A percentile compares a stretch with the other conserved stretches of the same genome.
Conservation (phyloP, 345 rosid genomes). For the Sonneratia alba region DNA sequence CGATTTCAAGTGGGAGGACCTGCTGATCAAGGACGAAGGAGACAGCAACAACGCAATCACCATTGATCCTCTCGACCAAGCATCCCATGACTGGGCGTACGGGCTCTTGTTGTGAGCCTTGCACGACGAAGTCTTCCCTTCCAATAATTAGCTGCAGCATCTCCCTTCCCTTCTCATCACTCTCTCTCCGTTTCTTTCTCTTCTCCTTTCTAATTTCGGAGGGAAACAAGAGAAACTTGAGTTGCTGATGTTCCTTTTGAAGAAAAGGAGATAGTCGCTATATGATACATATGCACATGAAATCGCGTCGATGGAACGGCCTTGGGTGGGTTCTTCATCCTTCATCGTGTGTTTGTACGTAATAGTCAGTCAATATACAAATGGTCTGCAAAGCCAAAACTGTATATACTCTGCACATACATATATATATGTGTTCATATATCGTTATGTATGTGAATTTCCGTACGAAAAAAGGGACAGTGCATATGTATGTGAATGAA, state of each 20-base stretch:
- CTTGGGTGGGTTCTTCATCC: too few relatives aligned
- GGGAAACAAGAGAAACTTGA: background rate
- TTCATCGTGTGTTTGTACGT: background rate
- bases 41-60: constrained; percentile 10
- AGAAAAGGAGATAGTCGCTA: background rate
- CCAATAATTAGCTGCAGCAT: background rate
- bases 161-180: background rate
- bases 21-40: constrained; percentile 24
- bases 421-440: too few relatives aligned
- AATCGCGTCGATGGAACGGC: background rate
- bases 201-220: background rate
- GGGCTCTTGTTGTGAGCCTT: background rate
- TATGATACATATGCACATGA: background rate
- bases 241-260: background rate
- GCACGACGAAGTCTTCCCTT: too few relatives aligned
- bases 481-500: too few relatives aligned
- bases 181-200: background rate
- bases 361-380: background rate
- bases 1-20: constrained; percentile 46
- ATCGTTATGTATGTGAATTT: too few relatives aligned
- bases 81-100: background rate
- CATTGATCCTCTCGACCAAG: background rate
- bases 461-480: too few relatives aligned
- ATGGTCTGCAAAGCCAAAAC: background rate
- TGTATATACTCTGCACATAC: too few relatives aligned